Percentiles rank a stretch among this genome's conserved stretches.
Evolutionary conservation across 805 yeast species (phyloP).

Genomic region (Teunomyces cretensis): DNA sequence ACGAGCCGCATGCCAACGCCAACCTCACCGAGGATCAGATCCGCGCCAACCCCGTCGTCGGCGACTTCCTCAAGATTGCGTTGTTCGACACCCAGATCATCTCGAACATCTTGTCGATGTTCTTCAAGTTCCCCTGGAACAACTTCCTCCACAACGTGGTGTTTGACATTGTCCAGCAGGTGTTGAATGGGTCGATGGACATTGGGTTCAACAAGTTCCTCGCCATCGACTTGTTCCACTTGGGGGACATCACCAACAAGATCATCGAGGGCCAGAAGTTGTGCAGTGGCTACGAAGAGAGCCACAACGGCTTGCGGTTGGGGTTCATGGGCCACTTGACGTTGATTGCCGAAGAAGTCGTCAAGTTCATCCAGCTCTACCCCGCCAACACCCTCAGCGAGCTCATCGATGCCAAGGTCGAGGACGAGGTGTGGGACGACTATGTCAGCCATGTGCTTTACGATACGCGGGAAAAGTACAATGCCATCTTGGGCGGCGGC

Average conservation of each 20-base stretch:
- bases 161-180: slow-evolving; percentile 48
- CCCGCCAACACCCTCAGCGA: slow-evolving; percentile 39
- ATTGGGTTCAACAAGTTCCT: slow-evolving; percentile 48
- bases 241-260: slow-evolving; percentile 41
- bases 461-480: slow-evolving; percentile 90
- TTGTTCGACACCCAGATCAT: slow-evolving; percentile 44
- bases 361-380: slow-evolving; percentile 28
- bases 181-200: slow-evolving; percentile 47
- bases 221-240: slow-evolving; percentile 59
- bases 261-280: slow-evolving; percentile 47
- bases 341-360: slow-evolving; percentile 32
- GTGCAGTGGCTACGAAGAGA: slow-evolving; percentile 25
- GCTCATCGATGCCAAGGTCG: slow-evolving; percentile 36
- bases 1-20: slow-evolving; percentile 45
- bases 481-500: slow-evolving; percentile 87
- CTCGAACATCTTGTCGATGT: slow-evolving; percentile 42
- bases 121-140: slow-evolving; percentile 48
- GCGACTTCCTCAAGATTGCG: slow-evolving; percentile 43
- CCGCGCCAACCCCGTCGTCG: slow-evolving; percentile 43
- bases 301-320: slow-evolving; percentile 25
- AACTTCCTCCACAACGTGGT: slow-evolving; percentile 48
- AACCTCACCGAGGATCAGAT: slow-evolving; percentile 44
- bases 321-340: slow-evolving; percentile 35
- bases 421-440: slow-evolving; percentile 63
- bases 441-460: slow-evolving; percentile 82